Conservation (phyloP, 495 filamentous ascomycete genomes). For the Filosporella fistucella region DNA sequence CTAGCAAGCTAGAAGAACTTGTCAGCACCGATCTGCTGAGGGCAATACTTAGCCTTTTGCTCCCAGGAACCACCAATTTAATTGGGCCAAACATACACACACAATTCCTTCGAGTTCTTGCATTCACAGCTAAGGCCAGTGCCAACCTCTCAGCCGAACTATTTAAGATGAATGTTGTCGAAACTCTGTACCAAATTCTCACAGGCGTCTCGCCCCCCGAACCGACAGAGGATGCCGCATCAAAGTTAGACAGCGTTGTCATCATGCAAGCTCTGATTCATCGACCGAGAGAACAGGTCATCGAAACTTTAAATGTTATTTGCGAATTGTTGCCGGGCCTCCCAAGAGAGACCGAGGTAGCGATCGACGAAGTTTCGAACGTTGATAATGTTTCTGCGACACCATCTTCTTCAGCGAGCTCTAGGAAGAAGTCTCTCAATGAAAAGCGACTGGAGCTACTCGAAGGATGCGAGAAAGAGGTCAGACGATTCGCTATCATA, state of each 20-base stretch:
- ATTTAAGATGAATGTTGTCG: conserved; percentile 94
- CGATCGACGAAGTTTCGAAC: conserved; percentile 43
- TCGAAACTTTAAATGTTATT: conserved; percentile 95
- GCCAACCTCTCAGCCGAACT: conserved; percentile 83
- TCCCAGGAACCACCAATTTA: conserved; percentile 92
- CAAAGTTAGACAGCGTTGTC: conserved; percentile 91
- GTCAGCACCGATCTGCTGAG: conserved; percentile 81
- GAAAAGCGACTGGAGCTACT: conserved; percentile 76
- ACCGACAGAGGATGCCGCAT: conserved; percentile 74
- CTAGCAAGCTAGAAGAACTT: conserved; percentile 85
- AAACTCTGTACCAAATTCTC: conserved; percentile 96
- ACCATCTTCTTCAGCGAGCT: conserved; percentile 8
- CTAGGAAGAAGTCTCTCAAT: conserved; percentile 57
- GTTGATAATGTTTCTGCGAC: conserved; percentile 30
- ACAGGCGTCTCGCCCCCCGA: conserved; percentile 91
- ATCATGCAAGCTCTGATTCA: conserved; percentile 99
- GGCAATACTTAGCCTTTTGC: conserved; percentile 81
- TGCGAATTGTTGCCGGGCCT: conserved; percentile 86
- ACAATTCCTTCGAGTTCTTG: conserved; percentile 86
- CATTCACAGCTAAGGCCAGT: conserved; percentile 83
- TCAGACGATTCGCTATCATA: conserved; percentile 89
- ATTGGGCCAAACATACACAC: conserved; percentile 96
- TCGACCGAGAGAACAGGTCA: conserved; percentile 91
- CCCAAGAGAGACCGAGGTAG: conserved; percentile 42
- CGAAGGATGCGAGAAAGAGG: conserved; percentile 73